These are phyloP conservation scores for Saccharomycopsis amapae DNA, from an alignment of 805 yeast species.

Conservation along the genomic window DNA sequence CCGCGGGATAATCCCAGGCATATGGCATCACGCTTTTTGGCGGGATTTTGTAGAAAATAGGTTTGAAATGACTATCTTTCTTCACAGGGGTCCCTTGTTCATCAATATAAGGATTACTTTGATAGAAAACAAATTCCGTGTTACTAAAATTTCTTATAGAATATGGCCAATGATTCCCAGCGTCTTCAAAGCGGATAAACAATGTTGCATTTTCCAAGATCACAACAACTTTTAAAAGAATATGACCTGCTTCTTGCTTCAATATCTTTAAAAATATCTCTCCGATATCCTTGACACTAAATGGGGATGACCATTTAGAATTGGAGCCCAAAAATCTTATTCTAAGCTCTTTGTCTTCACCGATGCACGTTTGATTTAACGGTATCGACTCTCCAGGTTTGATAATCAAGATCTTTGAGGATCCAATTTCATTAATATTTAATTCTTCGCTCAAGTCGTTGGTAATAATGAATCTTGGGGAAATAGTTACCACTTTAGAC, in stretches of 20 bases:
- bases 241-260: slow-evolving; percentile 58
- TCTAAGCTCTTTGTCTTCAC: slow-evolving; percentile 51
- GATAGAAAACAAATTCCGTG: slow-evolving; percentile 79
- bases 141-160: slow-evolving; percentile 87
- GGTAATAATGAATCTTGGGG: slow-evolving; percentile 75
- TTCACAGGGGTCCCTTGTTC: slow-evolving; percentile 53
- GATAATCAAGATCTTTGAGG: slow-evolving; percentile 43
- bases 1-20: slow-evolving; percentile 97
- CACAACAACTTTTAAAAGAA: slow-evolving; percentile 64
- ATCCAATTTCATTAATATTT: slow-evolving; percentile 61
- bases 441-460: slow-evolving; percentile 54
- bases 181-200: slow-evolving; percentile 66
- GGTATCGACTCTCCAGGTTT: slow-evolving; percentile 46
- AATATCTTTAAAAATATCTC: slow-evolving; percentile 65
- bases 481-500: slow-evolving; percentile 67
- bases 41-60: slow-evolving; percentile 75
- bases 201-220: slow-evolving; percentile 75
- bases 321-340: slow-evolving; percentile 50
- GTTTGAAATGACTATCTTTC: slow-evolving; percentile 54
- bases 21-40: slow-evolving; percentile 94
- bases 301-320: slow-evolving; percentile 81
- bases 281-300: slow-evolving; percentile 78
- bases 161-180: slow-evolving; percentile 83
- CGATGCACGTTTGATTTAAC: slow-evolving; percentile 47
- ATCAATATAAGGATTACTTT: slow-evolving; percentile 63